Base-by-base conservation (phyloP, 371 early-diverging fungal genomes). In the Apophysomyces variabilis region DNA sequence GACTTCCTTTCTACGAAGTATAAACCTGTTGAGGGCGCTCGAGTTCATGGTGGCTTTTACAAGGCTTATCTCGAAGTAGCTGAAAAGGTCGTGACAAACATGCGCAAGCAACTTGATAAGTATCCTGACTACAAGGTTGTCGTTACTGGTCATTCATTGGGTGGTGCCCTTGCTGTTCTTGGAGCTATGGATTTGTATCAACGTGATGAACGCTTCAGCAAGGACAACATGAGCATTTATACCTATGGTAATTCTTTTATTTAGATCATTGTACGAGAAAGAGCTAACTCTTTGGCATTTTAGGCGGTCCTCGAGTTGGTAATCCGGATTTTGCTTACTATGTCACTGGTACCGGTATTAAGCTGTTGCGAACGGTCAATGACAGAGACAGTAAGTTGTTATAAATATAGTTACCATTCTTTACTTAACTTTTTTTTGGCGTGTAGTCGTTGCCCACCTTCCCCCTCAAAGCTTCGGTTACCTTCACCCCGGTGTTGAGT, bases 261-360 rank as follows among this genome's bases (percentile, higher is more conserved):
- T 50, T 50, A 21, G 18, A 21, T 57, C 11, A 39, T 38, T 36
- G 32, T 26, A 26, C 32, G 32, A 26, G 32, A 26, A 57, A 64
- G n/a, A 13, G 26, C n/a, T 7, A 50, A 64, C 13, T 1, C 32
- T 21, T 44, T 50, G 32, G 18, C 8, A 45, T n/a, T 41, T 44
- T 18, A 68, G 68, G 71, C 11, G 58, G 64, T 16, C 75, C 75
- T 62, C 71, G 75, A 54, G 64, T 69, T 41, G 75, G 75, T 32
- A 71, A 75, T 35, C 61, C 61, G 4, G 50, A 54, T 6, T 75
- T 75, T 65, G 75, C 72, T 38, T 64, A 68, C 7, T 75, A 71
- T 41, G 69, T 71, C 38, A 65, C 62, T 18, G 61, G 56, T 8
- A 75, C 72, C 37, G 69, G 61, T 8, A 56, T 75, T 13, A 57